A percentile compares a stretch with the other conserved stretches of the same genome.
phyloP scores from a whole-genome alignment of 2,329 filamentous ascomycete genomes.

The Chrysoporthe puriensis region DNA sequence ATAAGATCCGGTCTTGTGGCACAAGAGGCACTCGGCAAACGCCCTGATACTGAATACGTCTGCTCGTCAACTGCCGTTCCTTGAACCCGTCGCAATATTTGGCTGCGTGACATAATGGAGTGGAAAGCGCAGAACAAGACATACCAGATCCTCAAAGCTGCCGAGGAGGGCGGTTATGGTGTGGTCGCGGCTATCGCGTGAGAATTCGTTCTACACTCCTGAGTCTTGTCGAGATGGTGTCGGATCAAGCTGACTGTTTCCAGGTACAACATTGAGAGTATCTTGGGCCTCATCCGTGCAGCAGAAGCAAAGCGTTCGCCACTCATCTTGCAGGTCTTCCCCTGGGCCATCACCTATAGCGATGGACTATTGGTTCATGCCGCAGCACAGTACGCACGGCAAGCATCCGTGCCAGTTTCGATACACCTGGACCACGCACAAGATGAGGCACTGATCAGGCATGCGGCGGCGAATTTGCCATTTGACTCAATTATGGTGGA shows the following conservation, averaged over 20 bases:
- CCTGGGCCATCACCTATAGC: conserved; percentile 69
- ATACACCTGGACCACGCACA: conserved; percentile 68
- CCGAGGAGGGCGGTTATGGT: conserved; percentile 24
- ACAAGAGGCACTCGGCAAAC: not conserved
- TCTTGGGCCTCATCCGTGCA: conserved; percentile 53
- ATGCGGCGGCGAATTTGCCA: conserved; percentile 54
- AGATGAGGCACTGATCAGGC: conserved; percentile 57
- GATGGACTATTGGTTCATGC: conserved; percentile 54
- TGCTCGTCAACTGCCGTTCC: not conserved
- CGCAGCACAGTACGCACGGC: conserved; percentile 53
- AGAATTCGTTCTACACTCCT: not conserved
- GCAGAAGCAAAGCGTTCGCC: conserved; percentile 59
- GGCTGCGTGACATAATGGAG: conserved; percentile 16
- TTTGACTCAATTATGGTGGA: conserved; percentile 78
- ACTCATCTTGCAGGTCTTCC: conserved; percentile 72
- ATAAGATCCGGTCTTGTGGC: not conserved
- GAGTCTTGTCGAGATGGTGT: not conserved
- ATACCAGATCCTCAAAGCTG: conserved; percentile 26
- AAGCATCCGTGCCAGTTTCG: conserved; percentile 57
- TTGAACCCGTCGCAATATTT: not conserved
- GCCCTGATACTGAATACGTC: not conserved
- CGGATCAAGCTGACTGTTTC: not conserved
- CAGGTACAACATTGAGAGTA: conserved; percentile 67
- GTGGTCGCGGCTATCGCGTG: conserved; percentile 26
- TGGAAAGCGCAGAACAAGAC: conserved; percentile 27